Conservation (phyloP, 371 early-diverging fungal genomes). For the Blakeslea trispora region DNA sequence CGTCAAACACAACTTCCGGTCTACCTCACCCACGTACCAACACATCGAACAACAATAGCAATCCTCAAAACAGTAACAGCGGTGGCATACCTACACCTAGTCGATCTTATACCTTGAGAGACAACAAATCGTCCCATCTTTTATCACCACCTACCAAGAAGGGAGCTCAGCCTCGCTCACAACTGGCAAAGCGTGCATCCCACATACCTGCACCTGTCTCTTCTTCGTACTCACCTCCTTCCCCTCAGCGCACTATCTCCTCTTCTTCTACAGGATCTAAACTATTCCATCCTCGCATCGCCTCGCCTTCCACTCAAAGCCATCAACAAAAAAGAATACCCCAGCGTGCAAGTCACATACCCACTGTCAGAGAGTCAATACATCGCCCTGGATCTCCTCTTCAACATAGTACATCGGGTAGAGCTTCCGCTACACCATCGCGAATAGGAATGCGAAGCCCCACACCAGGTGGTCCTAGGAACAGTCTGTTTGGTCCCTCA, state of each 20-base stretch:
- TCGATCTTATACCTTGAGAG: slow-evolving; percentile 21
- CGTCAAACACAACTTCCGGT: slow-evolving; percentile 32
- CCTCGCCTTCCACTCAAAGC: slow-evolving; percentile 2
- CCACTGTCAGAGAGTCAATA: slow-evolving; percentile 24
- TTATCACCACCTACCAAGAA: slow-evolving; percentile 9
- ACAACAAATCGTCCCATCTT: slow-evolving; percentile 7
- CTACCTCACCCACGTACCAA: slow-evolving; percentile 25
- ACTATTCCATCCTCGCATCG: slow-evolving; percentile 12
- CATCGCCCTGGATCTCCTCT: slow-evolving; percentile 20
- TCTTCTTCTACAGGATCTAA: slow-evolving; percentile 26
- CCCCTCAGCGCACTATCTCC: slow-evolving; percentile 32
- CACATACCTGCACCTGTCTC: slow-evolving; percentile 49
- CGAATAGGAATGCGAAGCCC: slow-evolving; percentile 24
- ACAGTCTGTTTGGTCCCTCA: slow-evolving; percentile 5
- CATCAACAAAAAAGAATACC: slow-evolving; percentile 14
- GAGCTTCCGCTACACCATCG: slow-evolving; percentile 17
- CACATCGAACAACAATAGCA: background rate
- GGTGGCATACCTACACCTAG: slow-evolving; percentile 26
- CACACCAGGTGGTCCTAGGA: slow-evolving; percentile 19
- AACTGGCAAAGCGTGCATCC: slow-evolving; percentile 45
- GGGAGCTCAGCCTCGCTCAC: slow-evolving; percentile 20
- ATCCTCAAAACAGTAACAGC: background rate
- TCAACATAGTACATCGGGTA: slow-evolving; percentile 1
- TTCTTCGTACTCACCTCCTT: slow-evolving; percentile 22
- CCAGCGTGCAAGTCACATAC: slow-evolving; percentile 42